Evolutionary conservation across 2,329 filamentous ascomycete genomes (phyloP).

Genomic region (Elsinoe batatas): DNA sequence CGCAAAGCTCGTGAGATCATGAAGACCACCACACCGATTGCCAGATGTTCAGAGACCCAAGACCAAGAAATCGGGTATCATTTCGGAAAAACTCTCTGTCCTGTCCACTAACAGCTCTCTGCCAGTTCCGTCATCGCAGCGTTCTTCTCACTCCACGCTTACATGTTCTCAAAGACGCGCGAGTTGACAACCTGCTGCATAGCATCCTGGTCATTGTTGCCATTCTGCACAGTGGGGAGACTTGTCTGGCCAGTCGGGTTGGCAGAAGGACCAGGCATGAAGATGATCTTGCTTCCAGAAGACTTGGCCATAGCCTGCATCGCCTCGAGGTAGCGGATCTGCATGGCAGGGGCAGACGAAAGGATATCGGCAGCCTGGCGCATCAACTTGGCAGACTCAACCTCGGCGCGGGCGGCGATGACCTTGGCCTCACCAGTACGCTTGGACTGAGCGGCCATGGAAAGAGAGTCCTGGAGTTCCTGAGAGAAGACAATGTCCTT

Average conservation of each 20-base stretch:
- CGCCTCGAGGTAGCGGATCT: slow-evolving; percentile 93
- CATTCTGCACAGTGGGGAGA: slow-evolving; percentile 47
- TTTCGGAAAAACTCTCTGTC: not conserved
- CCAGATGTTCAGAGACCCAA: no score
- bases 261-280: slow-evolving; percentile 51
- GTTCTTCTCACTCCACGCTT: slow-evolving; percentile 23
- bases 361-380: slow-evolving; percentile 85
- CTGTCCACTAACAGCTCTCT: not conserved
- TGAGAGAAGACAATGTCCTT: slow-evolving; percentile 98
- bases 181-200: slow-evolving; percentile 74
- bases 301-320: slow-evolving; percentile 99
- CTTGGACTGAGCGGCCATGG: slow-evolving; percentile 98
- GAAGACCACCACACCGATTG: not conserved
- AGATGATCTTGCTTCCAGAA: slow-evolving; percentile 80
- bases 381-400: slow-evolving; percentile 92
- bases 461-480: slow-evolving; percentile 89
- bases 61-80: not conserved
- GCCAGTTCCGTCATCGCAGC: no score
- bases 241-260: slow-evolving; percentile 28
- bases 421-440: slow-evolving; percentile 97
- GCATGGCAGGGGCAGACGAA: slow-evolving; percentile 87
- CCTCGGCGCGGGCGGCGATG: slow-evolving; percentile 91
- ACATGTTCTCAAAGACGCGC: slow-evolving; percentile 78
- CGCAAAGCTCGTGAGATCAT: not conserved
- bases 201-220: slow-evolving; percentile 40